Percentiles rank a stretch among this genome's conserved stretches.
Conservation (phyloP, 768 basidiomycete species). For the Leccinum boreale region DNA sequence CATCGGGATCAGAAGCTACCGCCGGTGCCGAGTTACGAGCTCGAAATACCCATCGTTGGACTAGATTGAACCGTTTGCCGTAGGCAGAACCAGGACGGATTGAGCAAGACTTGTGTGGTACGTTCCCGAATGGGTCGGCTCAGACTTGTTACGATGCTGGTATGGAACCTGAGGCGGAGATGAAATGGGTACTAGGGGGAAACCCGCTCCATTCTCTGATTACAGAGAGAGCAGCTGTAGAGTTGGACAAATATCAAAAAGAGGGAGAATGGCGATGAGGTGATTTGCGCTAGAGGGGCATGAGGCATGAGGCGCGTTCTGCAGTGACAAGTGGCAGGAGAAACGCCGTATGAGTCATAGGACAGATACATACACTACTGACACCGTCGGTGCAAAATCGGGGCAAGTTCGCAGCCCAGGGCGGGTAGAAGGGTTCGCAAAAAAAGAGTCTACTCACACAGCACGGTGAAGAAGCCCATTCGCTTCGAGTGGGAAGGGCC, state of each 20-base stretch:
- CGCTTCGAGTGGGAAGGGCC: conserved; percentile 5
- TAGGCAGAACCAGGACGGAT: conserved; percentile 26
- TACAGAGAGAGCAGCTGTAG: conserved; percentile 1
- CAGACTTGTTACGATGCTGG: background rate
- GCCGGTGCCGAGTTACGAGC: conserved; percentile 19
- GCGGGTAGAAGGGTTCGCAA: conserved; percentile 8
- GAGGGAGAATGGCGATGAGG: conserved; percentile 14
- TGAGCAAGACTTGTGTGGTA: conserved; percentile 8
- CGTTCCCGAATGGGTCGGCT: conserved; percentile 21
- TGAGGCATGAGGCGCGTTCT: conserved; percentile 14
- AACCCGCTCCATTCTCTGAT: conserved; percentile 21
- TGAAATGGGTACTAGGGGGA: conserved; percentile 21
- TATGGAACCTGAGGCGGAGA: conserved; percentile 25
- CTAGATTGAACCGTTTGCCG: conserved; percentile 14
- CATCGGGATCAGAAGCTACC: conserved; percentile 12
- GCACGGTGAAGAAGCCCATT: background rate
- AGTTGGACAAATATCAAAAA: conserved; percentile 13
- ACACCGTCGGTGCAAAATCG: conserved; percentile 10
- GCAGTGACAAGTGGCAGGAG: conserved; percentile 5
- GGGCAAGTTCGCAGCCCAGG: conserved; percentile 6
- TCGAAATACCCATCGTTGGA: background rate
- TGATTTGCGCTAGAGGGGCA: conserved; percentile 16
- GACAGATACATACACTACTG: conserved; percentile 4
- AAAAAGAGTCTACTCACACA: conserved; percentile 1
- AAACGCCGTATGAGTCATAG: conserved; percentile 15